phyloP scores from a whole-genome alignment of 805 yeast genomes.

The Candida insectorum region DNA sequence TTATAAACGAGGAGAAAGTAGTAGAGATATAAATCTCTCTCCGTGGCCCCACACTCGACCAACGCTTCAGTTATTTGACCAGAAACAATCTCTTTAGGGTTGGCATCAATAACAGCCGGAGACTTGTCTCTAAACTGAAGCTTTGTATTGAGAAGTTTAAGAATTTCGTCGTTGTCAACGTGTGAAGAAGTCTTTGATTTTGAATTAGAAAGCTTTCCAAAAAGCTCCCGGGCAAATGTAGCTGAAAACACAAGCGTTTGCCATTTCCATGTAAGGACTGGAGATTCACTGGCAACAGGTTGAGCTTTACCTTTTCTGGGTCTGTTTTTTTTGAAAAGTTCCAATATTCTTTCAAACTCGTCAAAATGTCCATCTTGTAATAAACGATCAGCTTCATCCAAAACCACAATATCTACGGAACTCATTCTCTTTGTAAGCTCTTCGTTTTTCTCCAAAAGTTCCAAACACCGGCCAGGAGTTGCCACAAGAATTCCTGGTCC shows the following conservation, averaged over 20 bases:
- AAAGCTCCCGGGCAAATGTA: conserved; percentile 80
- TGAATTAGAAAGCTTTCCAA: conserved; percentile 59
- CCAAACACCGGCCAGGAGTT: conserved; percentile 92
- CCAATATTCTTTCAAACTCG: conserved; percentile 78
- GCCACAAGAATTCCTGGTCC: conserved; percentile 85
- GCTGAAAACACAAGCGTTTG: conserved; percentile 96
- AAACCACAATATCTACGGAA: conserved; percentile 51
- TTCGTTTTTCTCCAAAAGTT: conserved; percentile 64
- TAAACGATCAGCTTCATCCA: conserved; percentile 95
- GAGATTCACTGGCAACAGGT: neutral
- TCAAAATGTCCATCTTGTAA: conserved; percentile 95
- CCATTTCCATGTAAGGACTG: conserved; percentile 40
- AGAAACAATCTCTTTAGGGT: conserved; percentile 80
- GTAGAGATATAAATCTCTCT: conserved; percentile 85
- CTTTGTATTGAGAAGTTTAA: conserved; percentile 63
- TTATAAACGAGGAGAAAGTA: conserved; percentile 84
- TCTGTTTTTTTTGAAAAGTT: conserved; percentile 53
- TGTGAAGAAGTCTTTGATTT: conserved; percentile 20
- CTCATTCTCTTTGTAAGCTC: conserved; percentile 41
- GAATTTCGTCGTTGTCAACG: conserved; percentile 54
- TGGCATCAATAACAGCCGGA: conserved; percentile 77
- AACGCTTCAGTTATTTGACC: conserved; percentile 76
- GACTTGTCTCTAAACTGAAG: conserved; percentile 63
- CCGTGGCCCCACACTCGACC: conserved; percentile 86
- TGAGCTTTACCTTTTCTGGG: conserved; percentile 20